Evolutionary conservation across 2,329 filamentous ascomycete species (phyloP), one percentile per base, ranked within the genome.

Genomic region (Phaeoacremonium minimum): DNA sequence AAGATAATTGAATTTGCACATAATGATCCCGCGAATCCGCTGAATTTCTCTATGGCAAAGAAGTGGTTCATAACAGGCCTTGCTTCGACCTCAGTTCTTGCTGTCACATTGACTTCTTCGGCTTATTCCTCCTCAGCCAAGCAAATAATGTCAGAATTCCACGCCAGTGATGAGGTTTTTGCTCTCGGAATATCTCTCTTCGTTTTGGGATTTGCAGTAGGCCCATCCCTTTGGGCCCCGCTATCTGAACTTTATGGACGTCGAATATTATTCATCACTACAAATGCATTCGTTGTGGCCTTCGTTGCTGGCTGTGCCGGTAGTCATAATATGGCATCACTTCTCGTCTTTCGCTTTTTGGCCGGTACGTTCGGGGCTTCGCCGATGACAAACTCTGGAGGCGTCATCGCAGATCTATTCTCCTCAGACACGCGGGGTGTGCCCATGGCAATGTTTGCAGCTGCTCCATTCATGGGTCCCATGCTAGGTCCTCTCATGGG

Each of bases 301-400:
- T 37, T 42, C 19, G 28, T 35, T 46, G 77, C 72, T 14, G 80
- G 67, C 5, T 68, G 67, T 14, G 73, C 76, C 3, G 79, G 72
- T 7, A 63, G 73, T 1, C 61, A 74, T 37, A 79, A 73, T 45
- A 77, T 82, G 43, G 64, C 63, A 33, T 73, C 74, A 2, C 61
- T 87, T 2, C 60, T 86, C 20, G 69, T 83, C n/a, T 64, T 85
- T 30, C 75, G 83, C 13, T 86, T 86, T 59, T 73, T 86, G 35
- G 73, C 75, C 18, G 79, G 80, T 20, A 60, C 73, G 11, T 81
- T 82, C 47, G 80, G 77, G 4, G 75, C 75, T 1, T 75, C 76
- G 1, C 74, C 56, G 28, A 33, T 84, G 42, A 80, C 77, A 2
- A 78, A 77, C 45, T 66, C 71, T 2, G 72, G 73, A 12, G 75